Evolutionary conservation across 768 basidiomycete species (phyloP).

Genomic region (Termitomyces sp.): DNA sequence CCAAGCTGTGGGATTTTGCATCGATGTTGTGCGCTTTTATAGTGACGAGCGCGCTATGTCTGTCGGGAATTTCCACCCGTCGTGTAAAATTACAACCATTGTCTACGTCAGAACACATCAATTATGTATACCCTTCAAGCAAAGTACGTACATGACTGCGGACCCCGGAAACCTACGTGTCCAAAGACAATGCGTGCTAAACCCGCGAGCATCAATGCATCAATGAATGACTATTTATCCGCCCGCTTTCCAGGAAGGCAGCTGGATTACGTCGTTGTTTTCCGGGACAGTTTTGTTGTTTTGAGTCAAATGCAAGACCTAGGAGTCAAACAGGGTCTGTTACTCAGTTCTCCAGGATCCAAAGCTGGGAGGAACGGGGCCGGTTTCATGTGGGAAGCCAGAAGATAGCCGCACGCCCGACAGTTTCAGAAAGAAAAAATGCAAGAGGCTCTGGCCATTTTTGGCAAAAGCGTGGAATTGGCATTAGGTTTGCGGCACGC

Average conservation of each 20-base stretch:
- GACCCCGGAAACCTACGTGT: conserved; percentile 3
- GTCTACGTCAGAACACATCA: conserved; percentile 8
- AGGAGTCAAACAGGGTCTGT: background rate
- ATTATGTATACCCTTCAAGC: conserved; percentile 9
- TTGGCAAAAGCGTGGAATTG: background rate
- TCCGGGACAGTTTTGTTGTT: background rate
- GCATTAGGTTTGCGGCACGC: background rate
- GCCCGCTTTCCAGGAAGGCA: background rate
- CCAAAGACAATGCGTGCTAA: background rate
- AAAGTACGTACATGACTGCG: conserved; percentile 1
- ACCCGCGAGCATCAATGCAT: background rate
- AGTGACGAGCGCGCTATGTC: background rate
- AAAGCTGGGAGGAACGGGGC: background rate
- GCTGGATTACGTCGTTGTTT: background rate
- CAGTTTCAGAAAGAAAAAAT: background rate
- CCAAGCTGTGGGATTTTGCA: background rate
- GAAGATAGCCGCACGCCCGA: background rate
- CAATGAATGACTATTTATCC: background rate
- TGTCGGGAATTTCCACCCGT: background rate
- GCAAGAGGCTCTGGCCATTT: background rate
- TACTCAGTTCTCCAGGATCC: background rate
- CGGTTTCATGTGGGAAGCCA: background rate
- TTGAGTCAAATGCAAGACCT: background rate
- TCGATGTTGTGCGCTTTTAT: background rate
- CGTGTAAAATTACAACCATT: background rate